phyloP scores from a whole-genome alignment of 331 rosid genomes.

The Rhamnella rubrinervis region DNA sequence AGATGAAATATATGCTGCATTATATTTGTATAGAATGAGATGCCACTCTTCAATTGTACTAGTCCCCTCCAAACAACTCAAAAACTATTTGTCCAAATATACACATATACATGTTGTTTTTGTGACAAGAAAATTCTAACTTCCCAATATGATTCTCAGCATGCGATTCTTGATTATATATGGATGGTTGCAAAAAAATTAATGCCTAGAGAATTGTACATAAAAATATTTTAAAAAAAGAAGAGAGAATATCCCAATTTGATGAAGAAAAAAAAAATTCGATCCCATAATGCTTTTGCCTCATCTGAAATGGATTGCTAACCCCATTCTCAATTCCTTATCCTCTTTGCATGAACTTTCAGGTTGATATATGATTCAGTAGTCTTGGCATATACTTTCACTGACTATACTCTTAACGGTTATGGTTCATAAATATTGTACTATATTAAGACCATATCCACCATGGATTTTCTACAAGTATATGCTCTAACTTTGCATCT shows the following conservation, averaged over 20 bases:
- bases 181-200: slow-evolving; percentile 12
- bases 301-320: slow-evolving; percentile 29
- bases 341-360: slow-evolving; percentile 15
- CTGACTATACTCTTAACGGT: background rate
- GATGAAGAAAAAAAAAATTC: background rate
- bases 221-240: background rate
- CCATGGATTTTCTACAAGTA: slow-evolving; percentile 23
- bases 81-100: slow-evolving; percentile 11
- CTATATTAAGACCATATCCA: slow-evolving; percentile 24
- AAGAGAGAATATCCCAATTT: slow-evolving; percentile 30
- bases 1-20: slow-evolving; percentile 15
- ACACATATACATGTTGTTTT: background rate
- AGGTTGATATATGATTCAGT: slow-evolving; percentile 27
- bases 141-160: slow-evolving; percentile 32
- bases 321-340: slow-evolving; percentile 27
- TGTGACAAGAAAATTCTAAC: background rate
- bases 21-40: slow-evolving; percentile 31
- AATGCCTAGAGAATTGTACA: background rate
- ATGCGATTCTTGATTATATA: slow-evolving; percentile 36
- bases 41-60: slow-evolving; percentile 29
- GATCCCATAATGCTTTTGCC: background rate
- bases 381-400: slow-evolving; percentile 43
- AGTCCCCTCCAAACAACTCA: background rate
- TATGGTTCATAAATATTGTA: background rate
- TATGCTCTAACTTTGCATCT: slow-evolving; percentile 50